These are phyloP conservation scores for Calocybe cyanea DNA, from an alignment of 768 basidiomycete genomes.

Conservation along the genomic window DNA sequence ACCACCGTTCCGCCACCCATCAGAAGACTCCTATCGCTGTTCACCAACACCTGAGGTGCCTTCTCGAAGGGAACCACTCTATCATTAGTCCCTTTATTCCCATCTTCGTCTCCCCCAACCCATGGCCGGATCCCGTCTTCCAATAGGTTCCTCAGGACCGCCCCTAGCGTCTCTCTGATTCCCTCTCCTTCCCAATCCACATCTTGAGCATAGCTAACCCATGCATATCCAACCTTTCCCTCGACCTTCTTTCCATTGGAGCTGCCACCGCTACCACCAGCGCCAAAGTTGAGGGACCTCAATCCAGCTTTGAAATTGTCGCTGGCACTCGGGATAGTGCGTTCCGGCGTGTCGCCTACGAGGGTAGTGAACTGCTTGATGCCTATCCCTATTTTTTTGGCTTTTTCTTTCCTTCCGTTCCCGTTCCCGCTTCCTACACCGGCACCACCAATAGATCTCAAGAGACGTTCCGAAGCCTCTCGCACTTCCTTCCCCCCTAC, in stretches of 20 bases:
- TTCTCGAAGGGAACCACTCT: constrained; percentile 52
- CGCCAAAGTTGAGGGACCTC: constrained; percentile 48
- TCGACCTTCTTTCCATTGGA: constrained; percentile 24
- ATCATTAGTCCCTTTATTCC: constrained; percentile 2
- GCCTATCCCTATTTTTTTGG: constrained; percentile 23
- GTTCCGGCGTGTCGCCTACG: constrained; percentile 65
- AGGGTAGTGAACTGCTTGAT: constrained; percentile 72
- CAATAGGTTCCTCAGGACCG: constrained; percentile 31
- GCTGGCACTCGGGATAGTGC: constrained; percentile 62
- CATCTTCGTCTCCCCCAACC: constrained; percentile 11
- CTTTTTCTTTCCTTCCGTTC: constrained; percentile 18
- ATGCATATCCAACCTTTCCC: constrained; percentile 66
- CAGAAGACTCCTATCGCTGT: constrained; percentile 27
- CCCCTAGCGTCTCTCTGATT: constrained; percentile 47
- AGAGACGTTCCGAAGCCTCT: constrained; percentile 65
- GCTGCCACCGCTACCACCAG: constrained; percentile 7
- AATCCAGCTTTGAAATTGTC: constrained; percentile 75
- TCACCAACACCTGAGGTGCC: constrained; percentile 48
- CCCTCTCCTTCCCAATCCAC: constrained; percentile 83
- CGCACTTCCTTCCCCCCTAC: constrained; percentile 78
- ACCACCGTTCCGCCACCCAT: constrained; percentile 37
- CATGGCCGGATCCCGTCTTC: constrained; percentile 16
- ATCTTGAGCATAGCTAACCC: constrained; percentile 78
- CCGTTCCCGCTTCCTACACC: constrained; percentile 4
- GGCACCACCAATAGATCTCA: constrained; percentile 30